A percentile compares a stretch with the other conserved stretches of the same genome.
These are phyloP conservation scores for Xylaria flabelliformis DNA, from an alignment of 495 filamentous ascomycete species.

Conservation along the genomic window DNA sequence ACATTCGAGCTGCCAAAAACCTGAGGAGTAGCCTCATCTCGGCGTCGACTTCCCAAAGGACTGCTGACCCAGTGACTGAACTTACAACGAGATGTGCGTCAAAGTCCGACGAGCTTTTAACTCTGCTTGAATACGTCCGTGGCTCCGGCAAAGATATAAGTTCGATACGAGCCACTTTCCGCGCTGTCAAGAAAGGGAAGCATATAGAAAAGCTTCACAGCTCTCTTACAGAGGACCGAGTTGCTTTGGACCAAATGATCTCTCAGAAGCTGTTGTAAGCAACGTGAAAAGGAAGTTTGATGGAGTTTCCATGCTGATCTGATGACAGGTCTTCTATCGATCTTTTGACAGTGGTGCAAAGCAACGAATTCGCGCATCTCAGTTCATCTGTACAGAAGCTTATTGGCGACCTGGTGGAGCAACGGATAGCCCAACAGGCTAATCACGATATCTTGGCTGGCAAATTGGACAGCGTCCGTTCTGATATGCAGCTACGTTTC, in stretches of 20 bases:
- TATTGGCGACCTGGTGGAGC: neutral
- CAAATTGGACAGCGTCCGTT: neutral
- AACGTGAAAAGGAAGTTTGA: neutral
- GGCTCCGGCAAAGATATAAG: neutral
- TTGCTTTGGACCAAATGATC: slow-evolving; percentile 5
- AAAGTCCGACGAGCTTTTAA: neutral
- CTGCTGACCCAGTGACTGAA: neutral
- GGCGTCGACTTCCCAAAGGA: neutral
- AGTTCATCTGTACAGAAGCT: neutral
- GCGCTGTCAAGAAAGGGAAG: neutral
- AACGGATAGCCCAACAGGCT: neutral
- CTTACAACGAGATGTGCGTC: neutral
- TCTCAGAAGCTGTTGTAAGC: slow-evolving; percentile 6
- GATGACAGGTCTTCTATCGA: neutral
- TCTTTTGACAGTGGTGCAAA: neutral
- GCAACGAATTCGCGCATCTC: neutral
- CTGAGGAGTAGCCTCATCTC: neutral
- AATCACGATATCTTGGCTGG: neutral
- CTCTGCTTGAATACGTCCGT: neutral
- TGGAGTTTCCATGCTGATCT: neutral
- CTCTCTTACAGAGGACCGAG: neutral
- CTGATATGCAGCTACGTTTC: neutral
- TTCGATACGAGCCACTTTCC: neutral
- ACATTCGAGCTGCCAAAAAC: slow-evolving; percentile 5
- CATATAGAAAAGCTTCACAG: neutral